Conservation (phyloP, 805 yeast species). For the Starmerella sirachaensis region DNA sequence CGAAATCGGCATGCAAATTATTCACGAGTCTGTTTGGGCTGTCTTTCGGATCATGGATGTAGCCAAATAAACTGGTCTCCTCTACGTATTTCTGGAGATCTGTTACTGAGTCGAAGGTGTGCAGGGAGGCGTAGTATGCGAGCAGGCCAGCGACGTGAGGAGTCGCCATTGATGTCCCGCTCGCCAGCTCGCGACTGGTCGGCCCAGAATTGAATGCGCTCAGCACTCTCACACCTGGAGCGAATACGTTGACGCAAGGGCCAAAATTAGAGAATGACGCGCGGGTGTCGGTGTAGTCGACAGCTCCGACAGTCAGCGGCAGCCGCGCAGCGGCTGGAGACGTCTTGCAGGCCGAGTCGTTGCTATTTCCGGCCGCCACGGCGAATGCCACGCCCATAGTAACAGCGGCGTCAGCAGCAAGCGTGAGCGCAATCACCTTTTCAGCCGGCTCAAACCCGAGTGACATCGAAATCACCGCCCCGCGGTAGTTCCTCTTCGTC, state of each 20-base stretch:
- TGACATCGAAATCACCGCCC: conserved; percentile 52
- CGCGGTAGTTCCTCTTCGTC: conserved; percentile 13
- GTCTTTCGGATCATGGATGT: too few relatives aligned
- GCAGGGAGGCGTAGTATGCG: conserved; percentile 9
- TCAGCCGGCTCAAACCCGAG: conserved; percentile 72
- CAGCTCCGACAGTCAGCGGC: conserved; percentile 81
- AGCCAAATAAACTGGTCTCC: too few relatives aligned
- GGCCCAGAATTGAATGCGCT: conserved; percentile 20
- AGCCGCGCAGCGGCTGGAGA: conserved; percentile 70
- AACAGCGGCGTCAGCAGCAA: conserved; percentile 65
- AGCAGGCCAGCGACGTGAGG: conserved; percentile 25
- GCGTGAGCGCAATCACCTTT: conserved; percentile 52
- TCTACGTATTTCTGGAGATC: too few relatives aligned
- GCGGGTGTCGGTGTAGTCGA: conserved; percentile 56
- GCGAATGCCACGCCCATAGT: conserved; percentile 47
- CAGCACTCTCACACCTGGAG: conserved; percentile 60
- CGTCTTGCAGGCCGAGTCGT: conserved; percentile 61
- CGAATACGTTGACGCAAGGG: conserved; percentile 68
- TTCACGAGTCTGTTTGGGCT: too few relatives aligned
- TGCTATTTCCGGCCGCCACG: conserved; percentile 74
- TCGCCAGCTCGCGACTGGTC: conserved; percentile 17
- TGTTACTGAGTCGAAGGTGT: too few relatives aligned
- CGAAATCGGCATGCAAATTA: too few relatives aligned
- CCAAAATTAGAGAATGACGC: conserved; percentile 87
- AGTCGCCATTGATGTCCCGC: conserved; percentile 27